Evolutionary conservation across 768 basidiomycete species (phyloP), one percentile per base, ranked within the genome.

Genomic region (Amyloporia xantha): DNA sequence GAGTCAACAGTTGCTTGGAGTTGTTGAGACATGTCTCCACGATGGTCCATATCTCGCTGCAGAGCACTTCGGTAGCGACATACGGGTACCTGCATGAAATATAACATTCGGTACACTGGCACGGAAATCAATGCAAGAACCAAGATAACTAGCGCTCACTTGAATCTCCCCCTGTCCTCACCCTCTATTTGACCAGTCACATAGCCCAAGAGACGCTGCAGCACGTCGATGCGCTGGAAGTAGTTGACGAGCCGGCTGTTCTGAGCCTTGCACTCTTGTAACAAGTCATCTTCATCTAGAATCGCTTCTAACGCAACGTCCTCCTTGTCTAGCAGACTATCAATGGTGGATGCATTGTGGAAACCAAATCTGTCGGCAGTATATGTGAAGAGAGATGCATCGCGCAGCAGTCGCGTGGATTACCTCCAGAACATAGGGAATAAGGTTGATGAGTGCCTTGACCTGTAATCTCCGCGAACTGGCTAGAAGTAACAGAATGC

Each of bases 201-300:
- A 71, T 92, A 93, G 21, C 79, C 86, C 48, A 93, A 68, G 59
- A 94, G 69, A 48, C 82, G 78, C 63, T 88, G 82, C 42, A 95
- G 69, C 41, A 91, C 84, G 63, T 91, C 89, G 44, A 81, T 73
- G 56, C 87, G 74, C 55, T 84, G 84, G 59, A 94, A 88, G 66
- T 91, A 91, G 62, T 90, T 86, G 57, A 89, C 86, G 43, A 95
- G 79, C 50, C 88, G 73, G 35, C 86, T 86, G 62, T 98, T 98
- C 68, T 95, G 88, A 1, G 86, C 76, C 68, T 97, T 97, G 78
- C 92, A 91, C 68, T 98, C 95, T 67, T 90, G 88, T 48, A 98
- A 71, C 39, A 98, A 74, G 64, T 97, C 93, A 62, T 91, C 86
- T 68, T 96, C 91, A 69, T 92, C 91, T 48, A 98, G 76, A 51